Base-by-base conservation (phyloP, 176 grass and related monocot genomes). In the Dactylis glomerata region DNA sequence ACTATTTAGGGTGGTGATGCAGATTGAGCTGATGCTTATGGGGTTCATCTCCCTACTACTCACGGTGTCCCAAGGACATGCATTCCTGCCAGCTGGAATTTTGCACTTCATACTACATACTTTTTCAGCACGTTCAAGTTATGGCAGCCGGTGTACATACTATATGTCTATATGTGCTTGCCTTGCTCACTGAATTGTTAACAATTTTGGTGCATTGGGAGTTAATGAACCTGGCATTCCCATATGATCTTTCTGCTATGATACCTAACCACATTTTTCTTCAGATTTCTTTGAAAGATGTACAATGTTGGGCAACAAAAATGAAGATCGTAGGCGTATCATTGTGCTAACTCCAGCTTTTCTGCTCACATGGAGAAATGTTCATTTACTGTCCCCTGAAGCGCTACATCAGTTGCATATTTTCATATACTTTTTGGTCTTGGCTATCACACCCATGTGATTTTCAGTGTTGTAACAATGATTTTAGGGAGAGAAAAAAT, bases 31-130 rank as follows among this genome's bases (percentile, higher is more conserved):
- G 79, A 97, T 97, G 95, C 90, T 95, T 66, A 81, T 94, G 63
- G 95, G 95, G 22, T 97, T 97, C 80, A 97, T 97, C 88, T 95
- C 95, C 30, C 85, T 97, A 59, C 87, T 97, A 42, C 87, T 97
- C 23, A 97, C 92, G 73, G 95, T 97, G 80, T 88, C 79, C 44
- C 90, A 95, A 86, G 85, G 85, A 89, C 90, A 16, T 97, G 95
- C 84, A 91, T 97, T 57, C 92, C 95, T 34, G 33, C 2, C 3
- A 37, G 47, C 1, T 95, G 95, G 95, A 89, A 37, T 37, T 27
- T 13, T 13, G 20, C 67, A 62, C 14, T 63, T 57, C 33, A 24
- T 24, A 10, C 12, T 30, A 20, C 40, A 30, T 57, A 6, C 0
- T 72, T 3, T 47, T 34, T 71, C 19, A 58, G 4, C 50, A 36